Evolutionary conservation across 2,329 filamentous ascomycete species (phyloP), one percentile per base, ranked within the genome.

Genomic region (Leptoxyphium fumago): DNA sequence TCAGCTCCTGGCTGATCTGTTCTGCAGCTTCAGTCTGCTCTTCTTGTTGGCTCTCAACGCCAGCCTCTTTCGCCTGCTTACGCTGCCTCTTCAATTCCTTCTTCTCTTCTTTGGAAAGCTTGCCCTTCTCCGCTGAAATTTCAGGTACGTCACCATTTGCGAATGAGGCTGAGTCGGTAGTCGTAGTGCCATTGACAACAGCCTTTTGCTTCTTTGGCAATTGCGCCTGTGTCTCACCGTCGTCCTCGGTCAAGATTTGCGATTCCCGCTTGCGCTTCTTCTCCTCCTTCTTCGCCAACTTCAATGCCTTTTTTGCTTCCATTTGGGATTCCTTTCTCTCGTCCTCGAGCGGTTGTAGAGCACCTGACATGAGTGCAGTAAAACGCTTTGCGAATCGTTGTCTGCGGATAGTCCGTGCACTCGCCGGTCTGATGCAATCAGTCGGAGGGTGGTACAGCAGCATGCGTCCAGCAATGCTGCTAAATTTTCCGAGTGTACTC

Each of bases 361-460:
- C 58, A 36, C 58, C 58, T 29, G 57, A 60, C 58, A 61, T 61
- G n/a, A 60, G 41, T 6, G 58, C 58, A 28, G 54, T 52, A 17
- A 18, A 28, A 11, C 11, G 38, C 17, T 40, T 40, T 18, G 32
- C 32, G 15, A 36, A 9, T 36, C 32, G 32, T 15, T 36, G 32
- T 36, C 11, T 36, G 32, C 32, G 32, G 5, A 13, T 36, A 13
- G 32, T 36, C 32, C 32, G 11, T 36, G 32, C 32, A 36, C 32
- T 36, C 15, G 32, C 32, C 11, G 32, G 32, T 36, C 32, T 36
- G 32, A 36, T 36, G 15, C 32, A 36, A 15, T 36, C 32, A 36
- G 32, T 36, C 32, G 32, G 32, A 36, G 32, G 32, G 32, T 36
- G 32, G 32, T 36, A 36, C 9, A 36, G 15, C 32, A 36, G 32